phyloP scores from a whole-genome alignment of 164 flowering plant genomes.

The Umbilicus rupestris region DNA sequence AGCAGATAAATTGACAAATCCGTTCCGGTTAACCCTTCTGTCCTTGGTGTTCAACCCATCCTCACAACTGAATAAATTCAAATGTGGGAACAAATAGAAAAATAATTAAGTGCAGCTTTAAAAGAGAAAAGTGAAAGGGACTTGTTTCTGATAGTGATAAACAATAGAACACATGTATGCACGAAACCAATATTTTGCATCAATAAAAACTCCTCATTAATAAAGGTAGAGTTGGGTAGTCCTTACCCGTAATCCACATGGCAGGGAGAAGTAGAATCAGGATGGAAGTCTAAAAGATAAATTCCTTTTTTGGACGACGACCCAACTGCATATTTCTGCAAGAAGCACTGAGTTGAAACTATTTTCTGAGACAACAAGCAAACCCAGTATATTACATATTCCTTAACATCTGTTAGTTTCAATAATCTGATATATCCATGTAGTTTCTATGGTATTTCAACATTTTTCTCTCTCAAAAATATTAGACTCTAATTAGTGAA shows the following conservation, averaged over 20 bases:
- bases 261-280: conserved; percentile 57
- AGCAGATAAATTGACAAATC: conserved; percentile 50
- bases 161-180: not conserved
- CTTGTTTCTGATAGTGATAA: not conserved
- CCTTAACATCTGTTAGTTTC: not conserved
- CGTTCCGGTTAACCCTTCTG: conserved; percentile 25
- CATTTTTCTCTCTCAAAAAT: no score
- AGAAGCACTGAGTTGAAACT: conserved; percentile 2
- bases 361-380: no score
- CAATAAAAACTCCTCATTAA: not conserved
- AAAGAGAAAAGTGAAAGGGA: not conserved
- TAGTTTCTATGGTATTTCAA: no score
- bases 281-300: conserved; percentile 79
- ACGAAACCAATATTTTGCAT: no score
- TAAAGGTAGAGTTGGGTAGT: conserved; percentile 5
- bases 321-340: conserved; percentile 81
- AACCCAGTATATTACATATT: not conserved
- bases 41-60: conserved; percentile 19
- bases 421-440: no score
- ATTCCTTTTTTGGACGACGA: conserved; percentile 56
- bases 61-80: conserved; percentile 22
- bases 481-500: no score
- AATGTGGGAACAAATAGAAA: not conserved
- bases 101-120: not conserved
- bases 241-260: conserved; percentile 77